Conservation (phyloP, 495 filamentous ascomycete genomes). For the Friedmanniomyces simplex region DNA sequence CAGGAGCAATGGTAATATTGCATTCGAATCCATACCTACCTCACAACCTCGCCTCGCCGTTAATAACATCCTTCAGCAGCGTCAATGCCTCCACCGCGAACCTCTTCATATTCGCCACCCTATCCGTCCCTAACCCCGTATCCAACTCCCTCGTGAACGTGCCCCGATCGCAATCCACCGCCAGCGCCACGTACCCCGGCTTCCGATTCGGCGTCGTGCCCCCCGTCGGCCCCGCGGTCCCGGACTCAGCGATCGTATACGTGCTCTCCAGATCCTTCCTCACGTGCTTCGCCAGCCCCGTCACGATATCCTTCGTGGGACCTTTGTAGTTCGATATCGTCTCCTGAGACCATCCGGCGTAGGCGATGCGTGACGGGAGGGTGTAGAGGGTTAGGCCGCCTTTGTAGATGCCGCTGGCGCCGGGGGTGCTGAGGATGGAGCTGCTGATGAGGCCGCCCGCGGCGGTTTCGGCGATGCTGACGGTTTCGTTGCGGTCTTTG, state of each 20-base stretch:
- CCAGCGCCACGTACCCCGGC: conserved; percentile 53
- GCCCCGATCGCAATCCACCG: conserved; percentile 41
- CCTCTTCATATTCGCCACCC: conserved; percentile 50
- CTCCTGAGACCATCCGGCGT: conserved; percentile 50
- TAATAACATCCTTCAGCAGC: conserved; percentile 47
- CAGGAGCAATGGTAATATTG: background rate
- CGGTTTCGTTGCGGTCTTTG: conserved; percentile 41
- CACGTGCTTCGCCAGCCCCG: conserved; percentile 44
- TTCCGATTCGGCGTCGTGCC: conserved; percentile 46
- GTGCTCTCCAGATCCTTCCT: conserved; percentile 42
- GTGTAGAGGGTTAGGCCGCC: conserved; percentile 55
- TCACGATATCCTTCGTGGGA: conserved; percentile 47
- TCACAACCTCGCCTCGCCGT: conserved; percentile 37
- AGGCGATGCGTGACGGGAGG: conserved; percentile 47
- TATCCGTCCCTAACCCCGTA: conserved; percentile 40
- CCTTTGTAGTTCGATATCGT: conserved; percentile 42
- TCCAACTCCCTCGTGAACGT: conserved; percentile 43
- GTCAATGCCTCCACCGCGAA: conserved; percentile 49
- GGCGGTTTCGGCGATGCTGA: conserved; percentile 52
- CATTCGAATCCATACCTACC: background rate
- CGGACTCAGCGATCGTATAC: conserved; percentile 49
- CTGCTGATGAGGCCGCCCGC: conserved; percentile 52
- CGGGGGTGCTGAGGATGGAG: conserved; percentile 44
- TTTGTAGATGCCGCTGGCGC: conserved; percentile 47
- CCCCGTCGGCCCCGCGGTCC: conserved; percentile 52